These are phyloP conservation scores for Venturia oleaginea DNA, from an alignment of 2,329 filamentous ascomycete genomes.

Conservation along the genomic window DNA sequence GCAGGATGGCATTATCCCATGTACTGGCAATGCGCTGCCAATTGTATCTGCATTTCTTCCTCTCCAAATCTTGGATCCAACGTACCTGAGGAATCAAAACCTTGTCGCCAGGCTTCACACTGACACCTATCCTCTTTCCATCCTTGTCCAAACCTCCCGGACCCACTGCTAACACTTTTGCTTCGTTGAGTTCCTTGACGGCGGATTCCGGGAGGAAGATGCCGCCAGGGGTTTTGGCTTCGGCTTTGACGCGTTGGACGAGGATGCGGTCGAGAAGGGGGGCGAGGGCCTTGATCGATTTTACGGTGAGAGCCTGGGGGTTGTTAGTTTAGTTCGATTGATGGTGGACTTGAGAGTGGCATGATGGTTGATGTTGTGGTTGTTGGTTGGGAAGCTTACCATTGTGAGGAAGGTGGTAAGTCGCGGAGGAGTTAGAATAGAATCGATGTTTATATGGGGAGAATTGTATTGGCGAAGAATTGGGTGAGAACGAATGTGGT, in stretches of 20 bases:
- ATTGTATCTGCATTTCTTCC: background rate
- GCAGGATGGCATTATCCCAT: background rate
- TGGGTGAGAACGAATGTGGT: background rate
- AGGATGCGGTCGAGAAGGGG: slow-evolving; percentile 97
- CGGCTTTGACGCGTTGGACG: slow-evolving; percentile 94
- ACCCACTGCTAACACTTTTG: slow-evolving; percentile 88
- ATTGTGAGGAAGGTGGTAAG: background rate
- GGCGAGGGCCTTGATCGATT: slow-evolving; percentile 88
- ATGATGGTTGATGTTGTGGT: background rate
- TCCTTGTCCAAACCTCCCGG: slow-evolving; percentile 82
- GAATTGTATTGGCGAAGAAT: background rate
- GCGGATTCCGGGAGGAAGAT: slow-evolving; percentile 97
- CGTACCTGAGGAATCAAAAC: slow-evolving; percentile 91
- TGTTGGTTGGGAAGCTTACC: background rate
- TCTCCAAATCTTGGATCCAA: slow-evolving; percentile 13
- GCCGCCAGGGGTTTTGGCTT: slow-evolving; percentile 89
- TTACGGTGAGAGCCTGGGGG: slow-evolving; percentile 51
- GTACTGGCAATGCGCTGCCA: background rate
- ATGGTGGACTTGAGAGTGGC: background rate
- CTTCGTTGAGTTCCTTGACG: slow-evolving; percentile 98
- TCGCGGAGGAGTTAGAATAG: background rate
- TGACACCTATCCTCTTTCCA: slow-evolving; percentile 77
- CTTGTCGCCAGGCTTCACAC: slow-evolving; percentile 75
- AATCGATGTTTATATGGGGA: background rate
- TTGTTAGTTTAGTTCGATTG: background rate